phyloP scores from a whole-genome alignment of 148 eudicot species.

The Persicaria maculosa region DNA sequence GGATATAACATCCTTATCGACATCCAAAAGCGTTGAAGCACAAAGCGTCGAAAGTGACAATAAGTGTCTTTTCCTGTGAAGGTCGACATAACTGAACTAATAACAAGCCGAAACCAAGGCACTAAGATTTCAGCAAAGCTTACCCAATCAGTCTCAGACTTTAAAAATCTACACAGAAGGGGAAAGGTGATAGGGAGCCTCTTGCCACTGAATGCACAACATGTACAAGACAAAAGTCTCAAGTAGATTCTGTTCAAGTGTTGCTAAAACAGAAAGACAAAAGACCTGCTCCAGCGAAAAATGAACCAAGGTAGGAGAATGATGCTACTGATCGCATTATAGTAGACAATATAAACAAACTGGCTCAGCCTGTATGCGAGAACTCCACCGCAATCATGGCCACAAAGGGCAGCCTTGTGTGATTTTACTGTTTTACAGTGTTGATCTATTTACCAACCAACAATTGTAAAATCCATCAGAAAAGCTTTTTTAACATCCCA shows the following conservation, averaged over 20 bases:
- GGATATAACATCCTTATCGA: no score
- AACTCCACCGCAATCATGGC: background rate
- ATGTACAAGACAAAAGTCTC: no score
- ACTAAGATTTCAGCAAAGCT: background rate
- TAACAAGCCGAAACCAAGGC: background rate
- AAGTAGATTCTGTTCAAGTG: background rate
- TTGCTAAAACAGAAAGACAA: constrained; percentile 13
- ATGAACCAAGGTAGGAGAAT: background rate
- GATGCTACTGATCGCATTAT: background rate
- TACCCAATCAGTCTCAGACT: background rate
- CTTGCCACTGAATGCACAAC: background rate
- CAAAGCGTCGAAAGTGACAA: no score
- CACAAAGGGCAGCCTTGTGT: background rate
- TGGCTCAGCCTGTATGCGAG: background rate
- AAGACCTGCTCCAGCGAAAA: background rate
- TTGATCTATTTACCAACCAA: no score
- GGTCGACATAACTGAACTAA: background rate
- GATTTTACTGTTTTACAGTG: no score
- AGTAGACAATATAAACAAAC: background rate
- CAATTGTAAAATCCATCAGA: no score
- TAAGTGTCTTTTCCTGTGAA: constrained; percentile 1
- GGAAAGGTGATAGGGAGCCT: background rate
- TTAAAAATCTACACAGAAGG: background rate
- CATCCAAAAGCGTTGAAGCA: no score
- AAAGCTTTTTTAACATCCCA: no score